Base-by-base conservation (phyloP, 306 rosid species). In the Arachis stenosperma region DNA sequence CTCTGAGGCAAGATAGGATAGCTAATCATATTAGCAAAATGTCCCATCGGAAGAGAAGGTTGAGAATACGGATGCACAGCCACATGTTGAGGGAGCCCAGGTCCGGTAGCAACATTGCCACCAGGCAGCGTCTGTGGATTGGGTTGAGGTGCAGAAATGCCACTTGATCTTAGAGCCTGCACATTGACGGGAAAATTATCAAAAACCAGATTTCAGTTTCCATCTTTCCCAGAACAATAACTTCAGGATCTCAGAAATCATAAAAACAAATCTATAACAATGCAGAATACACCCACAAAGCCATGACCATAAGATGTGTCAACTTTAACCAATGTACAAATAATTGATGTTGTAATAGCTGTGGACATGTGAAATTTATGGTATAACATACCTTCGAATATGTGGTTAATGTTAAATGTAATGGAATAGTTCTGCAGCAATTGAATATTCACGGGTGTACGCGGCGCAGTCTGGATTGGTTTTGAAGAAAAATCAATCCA, bases 1-100 rank as follows among this genome's bases (percentile, higher is more conserved):
- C 89, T 88, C 81, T 89, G 96, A 67, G 92, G 97, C 96, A 92
- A 69, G 84, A 89, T 89, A 53, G 96, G 96, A 64, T 89, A 92
- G 76, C 97, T 43, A 47, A 92, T 85, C 97, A 92, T 89, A 78
- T 92, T 92, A 58, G 96, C 83, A 82, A 76, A 90, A 73, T 82
- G 97, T 41, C 97, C 94, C 81, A 88, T 40, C 60, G 97, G 96
- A 81, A 89, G 91, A n/a, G 84, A 75, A 40, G 88, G 96, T 67
- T 89, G 97, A 41, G 97, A 80, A 71, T 88, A 92, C 17, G 96
- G 96, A 78, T 92, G 96, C 84, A 92, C 83, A 13, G 91, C 81
- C 52, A 92, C 82, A 74, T 92, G 96, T 61, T 92, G 97, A 29
- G 93, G 93, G 81, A 86, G 85, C 46, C 90, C 81, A 37, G 93